These are phyloP conservation scores for Globisporangium barbulae DNA, from an alignment of 352 stramenopile genomes.

Conservation along the genomic window DNA sequence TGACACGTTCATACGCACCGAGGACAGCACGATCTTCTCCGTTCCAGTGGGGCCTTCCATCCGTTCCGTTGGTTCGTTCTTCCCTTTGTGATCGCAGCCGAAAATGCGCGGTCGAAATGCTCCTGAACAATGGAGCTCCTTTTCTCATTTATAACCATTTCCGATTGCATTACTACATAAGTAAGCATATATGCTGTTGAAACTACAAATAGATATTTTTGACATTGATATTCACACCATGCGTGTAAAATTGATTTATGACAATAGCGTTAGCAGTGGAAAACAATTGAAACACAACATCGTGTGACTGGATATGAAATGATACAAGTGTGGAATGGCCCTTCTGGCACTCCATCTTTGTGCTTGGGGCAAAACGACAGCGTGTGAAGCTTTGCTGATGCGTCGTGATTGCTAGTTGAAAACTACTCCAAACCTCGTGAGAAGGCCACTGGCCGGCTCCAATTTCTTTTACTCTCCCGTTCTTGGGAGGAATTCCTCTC, in stretches of 20 bases:
- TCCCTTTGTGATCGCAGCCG: background rate
- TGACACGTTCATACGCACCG: conserved; percentile 30
- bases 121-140: background rate
- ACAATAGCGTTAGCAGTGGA: background rate
- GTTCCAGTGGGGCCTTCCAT: conserved; percentile 64
- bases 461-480: conserved; percentile 88
- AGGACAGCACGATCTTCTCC: conserved; percentile 79
- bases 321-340: background rate
- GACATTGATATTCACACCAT: no score
- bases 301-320: background rate
- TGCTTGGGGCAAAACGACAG: conserved; percentile 93
- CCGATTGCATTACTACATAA: no score
- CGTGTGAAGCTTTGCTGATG: conserved; percentile 92
- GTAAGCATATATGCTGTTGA: no score
- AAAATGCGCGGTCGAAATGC: conserved; percentile 7
- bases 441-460: conserved; percentile 87
- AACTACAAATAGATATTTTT: no score
- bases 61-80: conserved; percentile 22
- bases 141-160: no score
- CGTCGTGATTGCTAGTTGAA: conserved; percentile 95
- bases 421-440: conserved; percentile 92
- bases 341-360: conserved; percentile 57
- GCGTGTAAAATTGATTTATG: background rate
- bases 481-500: conserved; percentile 39
- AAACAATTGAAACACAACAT: background rate